Evolutionary conservation across 768 basidiomycete genomes (phyloP), one percentile per base, ranked within the genome.

Genomic region (Tricholomella constricta): DNA sequence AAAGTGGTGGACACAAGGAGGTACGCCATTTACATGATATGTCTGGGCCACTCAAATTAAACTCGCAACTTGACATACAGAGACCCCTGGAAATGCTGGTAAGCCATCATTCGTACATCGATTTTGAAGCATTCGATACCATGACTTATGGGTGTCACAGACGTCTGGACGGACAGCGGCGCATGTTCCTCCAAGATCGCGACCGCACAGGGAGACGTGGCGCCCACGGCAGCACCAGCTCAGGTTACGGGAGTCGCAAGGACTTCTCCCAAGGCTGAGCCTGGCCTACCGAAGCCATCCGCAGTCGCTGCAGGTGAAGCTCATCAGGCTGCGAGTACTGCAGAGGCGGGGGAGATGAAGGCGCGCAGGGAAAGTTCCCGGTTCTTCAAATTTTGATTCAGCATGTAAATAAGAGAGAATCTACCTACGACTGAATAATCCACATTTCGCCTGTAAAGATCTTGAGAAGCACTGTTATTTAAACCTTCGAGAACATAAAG

Each of bases 1-100:
- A 6, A 47, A 47, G 15, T 47, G 29, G 31, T 35, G 45, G 45
- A 45, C 45, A 3, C 45, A 45, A 45, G 45, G 25, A 14, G 45
- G 45, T 45, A 31, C 23, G 45, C n/a, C 15, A 7, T 17, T 34
- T 17, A 4, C 14, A 45, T 27, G 17, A 17, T 25, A 44, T 44
- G 9, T 44, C 14, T n/a, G n/a, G n/a, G n/a, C n/a, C 2, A 23
- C 9, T 6, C 11, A 10, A 17, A 10, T 29, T 20, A 15, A 27
- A 17, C 17, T 45, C 8, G 2, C 22, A 6, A 44, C 20, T 26
- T 37, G 34, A 2, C 34, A 35, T 23, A 1, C 17, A 47, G 45
- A 34, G 3, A 36, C 34, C 23, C 45, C 45, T 36, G 45, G 45
- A 32, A 32, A 14, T 10, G 31, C 31, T 26, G 45, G 45, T 47